Conservation (phyloP, 345 rosid genomes). For the Trapa bicornis region DNA sequence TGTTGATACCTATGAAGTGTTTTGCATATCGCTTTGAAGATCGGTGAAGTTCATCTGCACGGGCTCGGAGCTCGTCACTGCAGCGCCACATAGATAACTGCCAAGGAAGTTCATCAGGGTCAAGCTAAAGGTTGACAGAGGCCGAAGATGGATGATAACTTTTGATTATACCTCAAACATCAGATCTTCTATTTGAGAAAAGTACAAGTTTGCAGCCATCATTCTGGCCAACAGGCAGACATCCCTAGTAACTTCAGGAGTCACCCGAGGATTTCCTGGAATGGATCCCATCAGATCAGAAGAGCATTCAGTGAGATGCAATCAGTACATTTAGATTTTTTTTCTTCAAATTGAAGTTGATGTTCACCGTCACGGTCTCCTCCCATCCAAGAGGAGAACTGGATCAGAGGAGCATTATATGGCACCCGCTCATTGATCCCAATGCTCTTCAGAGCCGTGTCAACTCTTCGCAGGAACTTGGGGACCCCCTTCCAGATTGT, state of each 20-base stretch:
- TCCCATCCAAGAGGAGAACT: too few relatives aligned
- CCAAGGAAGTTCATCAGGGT: background rate
- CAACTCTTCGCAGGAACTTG: too few relatives aligned
- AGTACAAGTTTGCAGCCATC: conserved; percentile 98
- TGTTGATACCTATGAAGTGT: conserved; percentile 69
- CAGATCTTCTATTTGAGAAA: conserved; percentile 91
- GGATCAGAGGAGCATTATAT: too few relatives aligned
- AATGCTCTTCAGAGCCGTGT: too few relatives aligned
- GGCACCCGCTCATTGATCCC: too few relatives aligned
- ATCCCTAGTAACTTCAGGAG: conserved; percentile 96
- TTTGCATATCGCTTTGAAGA: conserved; percentile 69
- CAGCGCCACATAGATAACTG: conserved; percentile 99
- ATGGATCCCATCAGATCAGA: background rate
- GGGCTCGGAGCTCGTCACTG: conserved; percentile 66
- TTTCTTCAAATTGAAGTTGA: background rate
- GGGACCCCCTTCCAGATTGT: too few relatives aligned
- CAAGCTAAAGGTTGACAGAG: conserved; percentile 6
- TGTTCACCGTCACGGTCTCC: background rate
- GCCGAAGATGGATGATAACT: background rate
- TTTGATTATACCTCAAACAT: conserved; percentile 74
- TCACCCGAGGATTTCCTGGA: conserved; percentile 91
- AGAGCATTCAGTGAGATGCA: background rate
- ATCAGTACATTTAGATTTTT: background rate
- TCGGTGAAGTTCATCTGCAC: conserved; percentile 66
- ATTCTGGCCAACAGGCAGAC: conserved; percentile 90